Percentiles rank a stretch among this genome's conserved stretches.
These are phyloP conservation scores for Fraxinus baroniana DNA, from an alignment of 305 asterid genomes.

Conservation along the genomic window DNA sequence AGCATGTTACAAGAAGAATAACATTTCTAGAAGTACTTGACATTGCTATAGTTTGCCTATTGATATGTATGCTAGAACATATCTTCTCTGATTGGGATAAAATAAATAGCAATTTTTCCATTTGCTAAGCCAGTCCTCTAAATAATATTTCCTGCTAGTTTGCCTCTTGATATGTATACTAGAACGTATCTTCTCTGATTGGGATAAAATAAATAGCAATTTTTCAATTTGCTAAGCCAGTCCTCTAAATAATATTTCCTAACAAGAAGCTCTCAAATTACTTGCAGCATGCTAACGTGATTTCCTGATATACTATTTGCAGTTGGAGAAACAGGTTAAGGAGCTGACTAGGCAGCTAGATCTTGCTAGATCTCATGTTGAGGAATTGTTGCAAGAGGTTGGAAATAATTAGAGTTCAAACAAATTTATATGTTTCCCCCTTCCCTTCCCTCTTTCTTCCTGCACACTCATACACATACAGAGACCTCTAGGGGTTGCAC, in stretches of 20 bases:
- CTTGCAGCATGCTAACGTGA: slow-evolving; percentile 18
- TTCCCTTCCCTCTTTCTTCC: background rate
- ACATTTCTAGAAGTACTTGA: background rate
- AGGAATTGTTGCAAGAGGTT: slow-evolving; percentile 46
- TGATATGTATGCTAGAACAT: background rate
- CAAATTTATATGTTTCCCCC: slow-evolving; percentile 1
- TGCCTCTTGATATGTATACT: too few relatives aligned
- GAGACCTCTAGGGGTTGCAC: background rate
- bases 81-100: background rate
- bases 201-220: too few relatives aligned
- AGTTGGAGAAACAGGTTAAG: slow-evolving; percentile 85
- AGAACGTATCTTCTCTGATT: too few relatives aligned
- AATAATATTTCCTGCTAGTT: background rate
- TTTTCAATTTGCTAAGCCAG: too few relatives aligned
- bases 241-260: too few relatives aligned
- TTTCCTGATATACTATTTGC: slow-evolving; percentile 37
- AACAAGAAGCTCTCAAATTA: background rate
- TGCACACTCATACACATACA: background rate
- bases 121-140: background rate
- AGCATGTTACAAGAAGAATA: background rate
- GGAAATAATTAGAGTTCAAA: slow-evolving; percentile 29
- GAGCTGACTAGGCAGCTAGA: slow-evolving; percentile 65
- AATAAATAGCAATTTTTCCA: background rate
- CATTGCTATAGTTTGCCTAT: background rate
- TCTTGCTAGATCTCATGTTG: slow-evolving; percentile 62